Conservation (phyloP, 371 early-diverging fungal species). For the Nosema bombycis region DNA sequence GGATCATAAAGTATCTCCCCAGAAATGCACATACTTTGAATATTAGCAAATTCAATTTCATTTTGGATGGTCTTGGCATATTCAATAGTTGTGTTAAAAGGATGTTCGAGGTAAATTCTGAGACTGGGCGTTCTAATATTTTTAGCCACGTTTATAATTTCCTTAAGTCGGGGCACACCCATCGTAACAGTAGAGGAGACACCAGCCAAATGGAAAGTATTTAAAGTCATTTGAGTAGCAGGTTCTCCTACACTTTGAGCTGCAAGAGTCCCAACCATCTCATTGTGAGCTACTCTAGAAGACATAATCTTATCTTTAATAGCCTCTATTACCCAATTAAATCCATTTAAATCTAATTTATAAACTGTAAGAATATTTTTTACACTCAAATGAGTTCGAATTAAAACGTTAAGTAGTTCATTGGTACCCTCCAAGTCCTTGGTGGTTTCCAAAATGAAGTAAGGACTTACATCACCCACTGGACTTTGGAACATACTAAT, state of each 20-base stretch:
- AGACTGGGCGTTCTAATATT: constrained; percentile 91
- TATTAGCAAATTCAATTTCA: constrained; percentile 76
- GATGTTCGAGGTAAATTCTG: constrained; percentile 68
- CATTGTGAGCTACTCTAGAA: constrained; percentile 74
- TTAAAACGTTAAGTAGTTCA: neutral
- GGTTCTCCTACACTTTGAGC: constrained; percentile 97
- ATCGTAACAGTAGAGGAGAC: constrained; percentile 92
- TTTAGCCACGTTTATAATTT: constrained; percentile 70
- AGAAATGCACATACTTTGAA: constrained; percentile 39
- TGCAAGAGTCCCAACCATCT: constrained; percentile 79
- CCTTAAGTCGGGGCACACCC: constrained; percentile 97
- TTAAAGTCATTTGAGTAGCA: constrained; percentile 98
- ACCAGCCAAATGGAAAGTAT: constrained; percentile 99
- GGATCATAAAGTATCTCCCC: constrained; percentile 74
- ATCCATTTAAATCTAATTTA: too few relatives aligned
- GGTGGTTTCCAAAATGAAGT: neutral
- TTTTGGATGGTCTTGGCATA: constrained; percentile 87
- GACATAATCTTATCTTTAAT: constrained; percentile 33
- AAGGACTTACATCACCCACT: constrained; percentile 15
- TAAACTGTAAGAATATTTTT: too few relatives aligned
- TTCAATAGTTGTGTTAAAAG: constrained; percentile 37
- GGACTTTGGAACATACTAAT: constrained; percentile 6
- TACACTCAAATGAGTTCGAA: too few relatives aligned
- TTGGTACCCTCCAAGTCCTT: neutral
- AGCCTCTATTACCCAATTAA: neutral